Base-by-base conservation (phyloP, 352 stramenopile genomes). In the Phytophthora hibernalis region DNA sequence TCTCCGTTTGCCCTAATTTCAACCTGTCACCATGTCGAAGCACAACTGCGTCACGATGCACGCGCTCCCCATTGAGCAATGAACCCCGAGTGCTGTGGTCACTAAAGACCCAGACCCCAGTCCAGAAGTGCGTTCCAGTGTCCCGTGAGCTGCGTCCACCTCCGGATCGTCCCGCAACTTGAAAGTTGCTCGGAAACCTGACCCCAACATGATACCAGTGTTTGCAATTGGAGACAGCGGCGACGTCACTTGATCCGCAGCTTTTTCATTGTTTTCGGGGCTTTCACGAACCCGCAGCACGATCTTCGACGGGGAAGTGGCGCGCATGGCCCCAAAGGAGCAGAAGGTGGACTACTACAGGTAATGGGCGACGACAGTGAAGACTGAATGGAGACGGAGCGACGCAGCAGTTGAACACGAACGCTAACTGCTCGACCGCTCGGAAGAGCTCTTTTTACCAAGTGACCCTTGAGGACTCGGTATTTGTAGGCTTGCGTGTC, bases 51-150 rank as follows among this genome's bases (percentile, higher is more conserved):
- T 85, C 68, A 22, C 68, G 44, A 30, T 90, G 83, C 8, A 94
- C 49, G 13, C 59, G 61, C 3, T 65, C 53, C 0, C 66, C 61
- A 66, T 90, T 87, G 7, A 92, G 49, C 12, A 55, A 64, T 20
- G 81, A 87, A 35, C 86, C 86, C 5, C 58, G 26, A 2, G 53
- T 47, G 49, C 86, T 94, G 55, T 94, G 86, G 71, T 94, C 86
- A 21, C 90, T 87, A 38, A 85, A 94, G 37, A 94, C 78, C 86
- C 86, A 94, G 5, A 93, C 54, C 24, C 77, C 8, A 80, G 59
- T 24, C 72, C 49, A 2, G 49, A 5, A 0, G 82, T 91, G 45
- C 80, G 67, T 59, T 91, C 82, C 15, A 91, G 49, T 13, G 82
- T 89, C 1, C 78, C 82, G 38, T 91, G 82, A 15, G 59, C 47